Evolutionary conservation across 2,329 filamentous ascomycete species (phyloP), one percentile per base, ranked within the genome.

Genomic region (Mariannaea sp.): DNA sequence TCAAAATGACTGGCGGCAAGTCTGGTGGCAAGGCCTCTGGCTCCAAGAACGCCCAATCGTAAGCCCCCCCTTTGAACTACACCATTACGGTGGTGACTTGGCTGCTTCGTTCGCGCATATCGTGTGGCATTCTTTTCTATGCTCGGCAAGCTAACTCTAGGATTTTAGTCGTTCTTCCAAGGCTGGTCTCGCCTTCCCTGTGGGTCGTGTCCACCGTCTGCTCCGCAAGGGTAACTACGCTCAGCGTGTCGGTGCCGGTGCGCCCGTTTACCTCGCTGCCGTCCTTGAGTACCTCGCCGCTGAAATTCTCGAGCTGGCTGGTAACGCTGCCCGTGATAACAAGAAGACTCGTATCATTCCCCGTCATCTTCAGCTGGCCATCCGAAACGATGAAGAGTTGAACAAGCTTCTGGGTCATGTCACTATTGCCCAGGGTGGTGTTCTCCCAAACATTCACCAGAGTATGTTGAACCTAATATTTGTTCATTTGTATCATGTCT

Each of bases 331-430:
- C 62, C 93, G 94, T 70, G 94, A 99, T 82, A 97, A 97, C 88
- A 99, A 99, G 90, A 97, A 97, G 89, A 99, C 93, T 64, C 92
- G 94, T 89, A 99, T 99, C 81, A 99, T 97, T 58, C 94, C 94
- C 64, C 92, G 94, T 78, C 94, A 99, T 79, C 86, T 99, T 41
- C 94, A 99, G 83, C 91, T 99, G 68, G 94, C 94, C 79, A 99
- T 99, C 82, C 88, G 94, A 73, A 97, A 97, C 81, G 93, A 97
- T 77, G 93, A 97, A 85, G 94, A 99, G 80, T 78, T 97, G 89
- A 97, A 97, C 89, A 97, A 96, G 86, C 88, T 96, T 60, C 84
- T 96, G 63, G 92, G 92, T 54, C 91, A 96, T 75, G 92, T 96
- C 78, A 97, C 92, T 74, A 96, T 96, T 70, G 92, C 92, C 75